Conservation (phyloP, 345 rosid species). For the Excoecaria agallocha region DNA sequence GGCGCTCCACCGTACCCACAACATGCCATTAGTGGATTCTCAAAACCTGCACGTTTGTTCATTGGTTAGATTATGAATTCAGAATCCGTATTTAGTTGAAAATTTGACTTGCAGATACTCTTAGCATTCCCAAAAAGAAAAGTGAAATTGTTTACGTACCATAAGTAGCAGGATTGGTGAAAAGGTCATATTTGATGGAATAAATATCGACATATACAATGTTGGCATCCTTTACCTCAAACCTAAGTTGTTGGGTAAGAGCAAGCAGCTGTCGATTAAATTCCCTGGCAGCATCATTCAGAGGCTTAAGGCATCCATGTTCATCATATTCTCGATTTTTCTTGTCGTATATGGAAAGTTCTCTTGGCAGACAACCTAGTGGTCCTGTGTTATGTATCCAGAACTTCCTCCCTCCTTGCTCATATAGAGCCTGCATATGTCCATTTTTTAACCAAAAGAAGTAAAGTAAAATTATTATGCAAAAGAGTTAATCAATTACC, state of each 20-base stretch:
- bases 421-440: slow-evolving; percentile 35
- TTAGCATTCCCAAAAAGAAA: no score
- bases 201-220: slow-evolving; percentile 56
- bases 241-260: slow-evolving; percentile 44
- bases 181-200: slow-evolving; percentile 52
- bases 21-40: slow-evolving; percentile 49
- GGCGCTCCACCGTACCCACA: slow-evolving; percentile 60
- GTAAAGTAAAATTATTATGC: no score
- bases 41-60: slow-evolving; percentile 41
- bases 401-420: slow-evolving; percentile 59
- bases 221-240: slow-evolving; percentile 37
- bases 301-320: slow-evolving; percentile 52
- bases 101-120: no score
- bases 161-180: slow-evolving; percentile 35
- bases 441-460: not conserved
- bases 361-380: slow-evolving; percentile 60
- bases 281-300: slow-evolving; percentile 49
- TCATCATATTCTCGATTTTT: slow-evolving; percentile 41
- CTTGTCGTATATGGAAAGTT: slow-evolving; percentile 37
- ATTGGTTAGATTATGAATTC: no score
- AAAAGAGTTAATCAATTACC: slow-evolving; percentile 21
- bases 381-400: slow-evolving; percentile 76
- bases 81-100: no score
- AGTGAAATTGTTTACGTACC: slow-evolving; percentile 27
- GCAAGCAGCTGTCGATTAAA: slow-evolving; percentile 44